These are phyloP conservation scores for Acacia crassicarpa DNA, from an alignment of 306 rosid species.

Conservation along the genomic window DNA sequence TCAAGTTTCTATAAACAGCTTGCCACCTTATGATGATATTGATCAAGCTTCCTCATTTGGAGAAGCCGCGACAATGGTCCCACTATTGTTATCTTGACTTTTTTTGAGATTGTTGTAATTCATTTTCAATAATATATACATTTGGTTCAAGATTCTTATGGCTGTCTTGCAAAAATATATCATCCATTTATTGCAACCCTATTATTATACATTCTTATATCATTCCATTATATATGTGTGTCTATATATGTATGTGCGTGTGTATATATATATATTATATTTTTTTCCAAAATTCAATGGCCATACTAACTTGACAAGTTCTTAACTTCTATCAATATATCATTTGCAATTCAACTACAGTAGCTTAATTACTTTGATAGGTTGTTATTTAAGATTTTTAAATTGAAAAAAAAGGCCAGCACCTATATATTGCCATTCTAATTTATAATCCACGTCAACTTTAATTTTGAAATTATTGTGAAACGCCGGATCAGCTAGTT, in stretches of 20 bases:
- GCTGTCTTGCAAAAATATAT: background rate
- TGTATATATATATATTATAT: too few species aligned
- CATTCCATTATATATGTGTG: background rate
- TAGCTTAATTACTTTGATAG: background rate
- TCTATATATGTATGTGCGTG: too few species aligned
- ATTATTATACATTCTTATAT: background rate
- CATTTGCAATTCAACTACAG: background rate
- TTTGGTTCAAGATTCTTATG: background rate
- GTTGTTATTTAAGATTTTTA: too few species aligned
- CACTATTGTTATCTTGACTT: background rate
- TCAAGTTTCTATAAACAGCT: slow-evolving; percentile 5
- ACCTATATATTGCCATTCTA: too few species aligned
- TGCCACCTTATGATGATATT: background rate
- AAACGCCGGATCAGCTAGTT: background rate
- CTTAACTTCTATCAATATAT: background rate
- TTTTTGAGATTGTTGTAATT: background rate
- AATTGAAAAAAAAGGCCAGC: slow-evolving; percentile 23
- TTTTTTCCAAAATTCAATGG: background rate
- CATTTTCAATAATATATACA: background rate
- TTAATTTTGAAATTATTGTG: too few species aligned
- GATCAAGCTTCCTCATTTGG: slow-evolving; percentile 8
- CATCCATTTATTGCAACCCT: background rate
- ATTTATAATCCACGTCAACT: too few species aligned
- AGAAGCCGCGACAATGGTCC: background rate
- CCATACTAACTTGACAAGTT: background rate